These are phyloP conservation scores for Jatropha podagrica DNA, from an alignment of 441 rosid genomes.

Conservation along the genomic window DNA sequence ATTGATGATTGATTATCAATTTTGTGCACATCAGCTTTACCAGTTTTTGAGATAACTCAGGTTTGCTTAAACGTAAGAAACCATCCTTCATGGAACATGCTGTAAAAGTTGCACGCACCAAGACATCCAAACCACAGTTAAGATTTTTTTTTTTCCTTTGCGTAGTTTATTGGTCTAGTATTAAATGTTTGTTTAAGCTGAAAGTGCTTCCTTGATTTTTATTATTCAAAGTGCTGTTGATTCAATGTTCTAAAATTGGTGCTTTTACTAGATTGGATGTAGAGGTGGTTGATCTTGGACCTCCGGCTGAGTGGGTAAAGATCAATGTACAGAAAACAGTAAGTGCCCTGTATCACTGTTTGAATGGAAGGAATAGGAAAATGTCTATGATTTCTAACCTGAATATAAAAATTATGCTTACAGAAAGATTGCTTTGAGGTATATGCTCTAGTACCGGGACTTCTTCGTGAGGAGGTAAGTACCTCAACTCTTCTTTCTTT, in stretches of 20 bases:
- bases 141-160: slow-evolving; percentile 14
- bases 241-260: neutral
- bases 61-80: slow-evolving; percentile 50
- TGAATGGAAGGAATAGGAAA: neutral
- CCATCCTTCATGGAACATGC: slow-evolving; percentile 38
- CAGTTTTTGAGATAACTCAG: slow-evolving; percentile 29
- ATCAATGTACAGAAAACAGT: slow-evolving; percentile 69
- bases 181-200: neutral
- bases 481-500: slow-evolving; percentile 1
- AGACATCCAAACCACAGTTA: slow-evolving; percentile 45
- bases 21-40: neutral
- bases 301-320: slow-evolving; percentile 92
- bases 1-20: neutral
- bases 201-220: neutral
- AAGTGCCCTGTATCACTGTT: slow-evolving; percentile 14
- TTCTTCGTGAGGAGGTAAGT: slow-evolving; percentile 76
- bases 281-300: slow-evolving; percentile 62
- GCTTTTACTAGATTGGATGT: slow-evolving; percentile 40
- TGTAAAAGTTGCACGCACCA: slow-evolving; percentile 36
- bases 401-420: slow-evolving; percentile 5
- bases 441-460: slow-evolving; percentile 87
- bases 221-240: neutral
- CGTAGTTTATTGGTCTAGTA: slow-evolving; percentile 2
- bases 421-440: slow-evolving; percentile 80
- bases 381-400: neutral